Base-by-base conservation (phyloP, 2,329 filamentous ascomycete genomes). In the Drechslera avenae region DNA sequence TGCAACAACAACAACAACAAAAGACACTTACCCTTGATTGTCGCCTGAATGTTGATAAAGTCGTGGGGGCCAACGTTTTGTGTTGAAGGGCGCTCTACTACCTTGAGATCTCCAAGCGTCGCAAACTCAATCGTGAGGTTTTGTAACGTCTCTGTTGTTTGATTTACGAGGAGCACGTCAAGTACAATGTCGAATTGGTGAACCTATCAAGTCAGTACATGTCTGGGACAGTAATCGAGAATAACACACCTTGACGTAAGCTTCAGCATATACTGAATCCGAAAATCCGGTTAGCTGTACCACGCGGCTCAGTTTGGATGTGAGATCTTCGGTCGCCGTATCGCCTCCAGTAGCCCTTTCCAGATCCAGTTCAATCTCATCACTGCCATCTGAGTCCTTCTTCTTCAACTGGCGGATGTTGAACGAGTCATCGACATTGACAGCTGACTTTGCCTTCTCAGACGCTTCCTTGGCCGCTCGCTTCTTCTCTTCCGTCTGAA, bases 111-210 rank as follows among this genome's bases (percentile, higher is more conserved):
- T 56, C 94, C 94, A 0, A 99, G 82, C 0, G 94, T 99, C n/a
- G 94, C 94, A 70, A 99, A 99, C 74, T 99, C 94, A 17, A 99
- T 93, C 0, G 91, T 96, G 26, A 99, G 82, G 67, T 99, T 99
- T 74, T 97, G 94, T 18, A 99, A 82, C 2, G 94, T 99, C 69
- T 97, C 93, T 12, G 88, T 90, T 0, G 94, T 97, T 76, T 99
- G 94, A 75, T 99, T 99, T 67, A 99, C 94, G 17, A 99, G 82
- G 3, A 99, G 83, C 7, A 99, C 94, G 68, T 99, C 94, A 19
- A 99, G 83, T 13, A 99, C 89, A 66, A 99, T 99, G 70, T 99
- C 94, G 69, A 99, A 99, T 74, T 99, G 94, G 73, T 97, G 92
- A 8, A 99, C 68, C 67, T 70, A 21, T 14, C 5, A 18, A 16